Conservation (phyloP, 805 yeast genomes). For the Wickerhamiella lipophila region DNA sequence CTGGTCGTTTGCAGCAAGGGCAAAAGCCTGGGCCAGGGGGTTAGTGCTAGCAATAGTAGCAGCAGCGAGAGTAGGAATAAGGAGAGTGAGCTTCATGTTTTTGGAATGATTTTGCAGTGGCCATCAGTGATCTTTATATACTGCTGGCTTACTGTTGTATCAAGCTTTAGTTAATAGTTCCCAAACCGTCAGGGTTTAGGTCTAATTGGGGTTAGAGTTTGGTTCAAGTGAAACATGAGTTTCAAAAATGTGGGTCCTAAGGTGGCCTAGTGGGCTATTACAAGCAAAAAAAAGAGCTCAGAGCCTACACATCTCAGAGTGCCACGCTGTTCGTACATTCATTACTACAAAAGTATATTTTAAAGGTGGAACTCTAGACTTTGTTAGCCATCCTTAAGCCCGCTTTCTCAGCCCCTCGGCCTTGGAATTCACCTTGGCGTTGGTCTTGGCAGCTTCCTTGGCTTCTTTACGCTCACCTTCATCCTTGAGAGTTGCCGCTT, state of each 20-base stretch:
- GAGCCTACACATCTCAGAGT: too few species aligned
- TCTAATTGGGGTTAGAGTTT: too few species aligned
- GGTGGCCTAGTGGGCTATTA: too few species aligned
- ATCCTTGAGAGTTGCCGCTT: conserved; percentile 3
- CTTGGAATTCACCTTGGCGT: background rate
- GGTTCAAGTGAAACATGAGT: too few species aligned
- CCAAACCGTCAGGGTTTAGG: too few species aligned
- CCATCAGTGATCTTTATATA: background rate
- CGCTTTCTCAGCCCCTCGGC: background rate
- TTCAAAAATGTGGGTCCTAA: too few species aligned
- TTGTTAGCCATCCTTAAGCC: too few species aligned
- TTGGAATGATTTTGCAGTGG: background rate
- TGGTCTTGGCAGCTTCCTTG: background rate
- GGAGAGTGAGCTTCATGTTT: background rate
- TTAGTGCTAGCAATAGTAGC: background rate
- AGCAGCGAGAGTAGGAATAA: background rate
- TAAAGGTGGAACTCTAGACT: too few species aligned
- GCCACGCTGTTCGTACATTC: background rate
- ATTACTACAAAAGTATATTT: background rate
- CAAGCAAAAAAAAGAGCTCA: background rate
- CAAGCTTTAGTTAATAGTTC: too few species aligned
- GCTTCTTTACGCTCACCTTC: background rate
- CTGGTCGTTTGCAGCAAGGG: background rate
- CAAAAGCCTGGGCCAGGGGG: background rate
- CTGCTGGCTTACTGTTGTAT: background rate